Conservation (phyloP, 2,329 filamentous ascomycete species). For the Talaromyces islandicus region DNA sequence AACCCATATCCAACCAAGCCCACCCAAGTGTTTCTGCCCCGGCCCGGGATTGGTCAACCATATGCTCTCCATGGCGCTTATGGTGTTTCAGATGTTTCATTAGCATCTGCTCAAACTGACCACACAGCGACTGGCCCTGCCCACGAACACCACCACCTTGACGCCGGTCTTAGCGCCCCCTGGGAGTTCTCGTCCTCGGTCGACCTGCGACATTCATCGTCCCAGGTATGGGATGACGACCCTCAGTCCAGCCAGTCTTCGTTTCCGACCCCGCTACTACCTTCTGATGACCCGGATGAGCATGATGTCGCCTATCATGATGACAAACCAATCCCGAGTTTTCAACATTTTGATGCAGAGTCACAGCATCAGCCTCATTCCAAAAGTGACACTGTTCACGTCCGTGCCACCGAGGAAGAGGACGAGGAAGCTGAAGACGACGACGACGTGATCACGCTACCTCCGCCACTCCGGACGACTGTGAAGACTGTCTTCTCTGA, state of each 20-base stretch:
- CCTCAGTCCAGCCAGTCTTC: constrained; percentile 33
- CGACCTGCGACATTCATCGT: constrained; percentile 30
- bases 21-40: constrained; percentile 39
- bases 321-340: not conserved
- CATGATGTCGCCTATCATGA: not conserved
- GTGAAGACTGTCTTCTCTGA: constrained; percentile 33
- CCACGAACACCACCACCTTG: constrained; percentile 19
- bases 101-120: constrained; percentile 22
- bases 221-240: constrained; percentile 33
- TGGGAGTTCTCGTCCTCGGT: constrained; percentile 34
- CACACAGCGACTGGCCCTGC: constrained; percentile 23
- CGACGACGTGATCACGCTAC: constrained; percentile 26
- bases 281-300: constrained; percentile 7
- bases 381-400: not conserved
- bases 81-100: constrained; percentile 25
- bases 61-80: constrained; percentile 26
- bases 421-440: constrained; percentile 13
- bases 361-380: not conserved
- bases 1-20: constrained; percentile 44
- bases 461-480: constrained; percentile 24
- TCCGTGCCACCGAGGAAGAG: not conserved
- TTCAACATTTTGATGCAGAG: not conserved
- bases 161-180: constrained; percentile 13
- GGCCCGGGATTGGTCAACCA: constrained; percentile 32
- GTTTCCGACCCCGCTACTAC: constrained; percentile 20